These are phyloP conservation scores for Domatiomyces globalis DNA, from an alignment of 2,329 filamentous ascomycete species.

Conservation along the genomic window DNA sequence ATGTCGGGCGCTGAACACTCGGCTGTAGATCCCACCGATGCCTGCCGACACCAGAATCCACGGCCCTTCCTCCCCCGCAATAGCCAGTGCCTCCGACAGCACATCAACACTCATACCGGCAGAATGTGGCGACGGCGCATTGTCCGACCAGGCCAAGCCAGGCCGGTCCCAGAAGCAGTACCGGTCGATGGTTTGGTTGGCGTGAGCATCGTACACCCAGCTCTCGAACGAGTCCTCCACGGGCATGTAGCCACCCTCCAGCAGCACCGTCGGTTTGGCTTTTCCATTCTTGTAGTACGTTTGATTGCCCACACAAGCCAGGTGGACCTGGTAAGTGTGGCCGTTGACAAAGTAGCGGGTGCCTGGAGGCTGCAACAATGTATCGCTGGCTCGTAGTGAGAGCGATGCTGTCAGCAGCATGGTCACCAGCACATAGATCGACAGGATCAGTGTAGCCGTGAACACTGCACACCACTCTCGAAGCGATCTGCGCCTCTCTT, in stretches of 20 bases:
- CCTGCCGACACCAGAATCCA: slow-evolving; percentile 82
- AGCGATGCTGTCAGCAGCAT: slow-evolving; percentile 68
- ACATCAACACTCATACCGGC: slow-evolving; percentile 86
- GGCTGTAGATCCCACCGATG: slow-evolving; percentile 73
- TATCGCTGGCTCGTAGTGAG: slow-evolving; percentile 65
- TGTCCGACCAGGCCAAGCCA: slow-evolving; percentile 77
- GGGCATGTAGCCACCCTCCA: slow-evolving; percentile 70
- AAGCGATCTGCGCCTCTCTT: slow-evolving; percentile 69
- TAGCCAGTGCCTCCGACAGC: slow-evolving; percentile 69
- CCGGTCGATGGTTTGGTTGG: slow-evolving; percentile 67
- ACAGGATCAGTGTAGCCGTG: slow-evolving; percentile 56
- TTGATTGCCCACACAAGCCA: slow-evolving; percentile 66
- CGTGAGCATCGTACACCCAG: slow-evolving; percentile 60
- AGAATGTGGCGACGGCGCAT: slow-evolving; percentile 82
- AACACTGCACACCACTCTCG: slow-evolving; percentile 74
- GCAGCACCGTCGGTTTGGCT: slow-evolving; percentile 60
- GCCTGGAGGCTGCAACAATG: slow-evolving; percentile 58
- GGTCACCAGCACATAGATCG: slow-evolving; percentile 50
- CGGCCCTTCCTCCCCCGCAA: slow-evolving; percentile 68
- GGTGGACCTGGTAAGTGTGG: slow-evolving; percentile 71
- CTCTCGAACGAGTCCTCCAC: slow-evolving; percentile 67
- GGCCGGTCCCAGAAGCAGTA: slow-evolving; percentile 96
- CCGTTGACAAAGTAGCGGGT: slow-evolving; percentile 67
- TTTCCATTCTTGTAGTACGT: slow-evolving; percentile 41
- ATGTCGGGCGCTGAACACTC: slow-evolving; percentile 80